phyloP scores from a whole-genome alignment of 768 basidiomycete genomes.

The Mycena floridula region DNA sequence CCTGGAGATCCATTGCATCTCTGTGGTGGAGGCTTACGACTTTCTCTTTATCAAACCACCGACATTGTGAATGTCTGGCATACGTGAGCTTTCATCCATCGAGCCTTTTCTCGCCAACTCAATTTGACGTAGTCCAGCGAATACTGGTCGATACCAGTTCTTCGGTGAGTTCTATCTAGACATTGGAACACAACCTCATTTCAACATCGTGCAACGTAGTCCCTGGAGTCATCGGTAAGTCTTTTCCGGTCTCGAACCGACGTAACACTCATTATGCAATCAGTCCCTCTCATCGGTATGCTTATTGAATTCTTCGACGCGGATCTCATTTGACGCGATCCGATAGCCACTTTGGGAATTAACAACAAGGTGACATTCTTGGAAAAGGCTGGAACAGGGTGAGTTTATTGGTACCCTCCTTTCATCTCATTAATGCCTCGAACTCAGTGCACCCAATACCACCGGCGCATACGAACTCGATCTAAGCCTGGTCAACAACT shows the following conservation, averaged over 20 bases:
- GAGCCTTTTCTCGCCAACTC: too few species aligned
- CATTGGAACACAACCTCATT: too few species aligned
- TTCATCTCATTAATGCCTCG: constrained; percentile 2
- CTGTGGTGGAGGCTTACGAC: constrained; percentile 53
- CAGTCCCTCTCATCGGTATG: too few species aligned
- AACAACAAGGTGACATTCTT: constrained; percentile 81
- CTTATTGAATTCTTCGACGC: too few species aligned
- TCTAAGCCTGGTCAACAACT: constrained; percentile 43
- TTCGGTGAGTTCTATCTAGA: too few species aligned
- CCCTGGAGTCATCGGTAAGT: too few species aligned
- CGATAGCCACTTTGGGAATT: constrained; percentile 70
- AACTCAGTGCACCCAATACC: constrained; percentile 44
- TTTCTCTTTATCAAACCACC: constrained; percentile 51
- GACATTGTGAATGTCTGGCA: constrained; percentile 57
- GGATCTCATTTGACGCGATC: too few species aligned
- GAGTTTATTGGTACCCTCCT: constrained; percentile 7
- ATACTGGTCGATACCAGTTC: constrained; percentile 69
- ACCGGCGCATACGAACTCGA: constrained; percentile 81
- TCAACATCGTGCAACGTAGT: too few species aligned
- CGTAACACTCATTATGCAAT: too few species aligned
- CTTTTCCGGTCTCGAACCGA: too few species aligned
- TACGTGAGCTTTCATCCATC: too few species aligned
- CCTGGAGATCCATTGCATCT: constrained; percentile 65
- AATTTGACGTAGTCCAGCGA: too few species aligned
- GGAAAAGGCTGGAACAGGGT: constrained; percentile 68